Base-by-base conservation (phyloP, 2,329 filamentous ascomycete genomes). In the Ophiosphaerella herpotricha region DNA sequence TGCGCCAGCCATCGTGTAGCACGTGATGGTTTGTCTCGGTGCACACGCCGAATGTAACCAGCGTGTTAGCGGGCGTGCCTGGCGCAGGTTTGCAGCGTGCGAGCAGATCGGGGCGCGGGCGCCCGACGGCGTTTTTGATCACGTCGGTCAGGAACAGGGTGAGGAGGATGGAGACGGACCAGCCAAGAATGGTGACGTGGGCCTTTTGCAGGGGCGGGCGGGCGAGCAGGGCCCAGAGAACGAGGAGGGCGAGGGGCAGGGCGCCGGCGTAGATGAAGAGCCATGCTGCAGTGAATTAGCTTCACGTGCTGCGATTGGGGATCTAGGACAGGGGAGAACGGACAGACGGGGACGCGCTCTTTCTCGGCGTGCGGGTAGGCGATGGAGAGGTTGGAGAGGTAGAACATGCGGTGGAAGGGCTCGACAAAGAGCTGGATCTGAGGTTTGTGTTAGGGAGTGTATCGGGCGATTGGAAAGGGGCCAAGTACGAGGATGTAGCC, bases 341-440 rank as follows among this genome's bases (percentile, higher is more conserved):
- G 79, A 88, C 87, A 71, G 12, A 96, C 85, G 7, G 91, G 81
- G 0, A 99, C 94, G 55, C 91, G 84, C 74, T 99, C 92, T 43
- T 88, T 75, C 48, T 88, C 80, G 18, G 94, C 91, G 74, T 96
- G 89, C 0, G 94, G 94, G 67, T 88, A 97, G 57, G 90, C 87
- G 52, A 97, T 91, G 42, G 85, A 80, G 21, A 89, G 82, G 70
- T 97, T 91, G 70, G 91, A 89, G 55, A 97, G 83, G 57, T 85
- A 89, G 77, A 99, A 97, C 85, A 97, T 89, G 75, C 90, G 91
- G 72, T 97, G 91, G 71, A 97, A 97, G 0, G 94, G 94, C 53
- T 87, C 86, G 62, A 90, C 82, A 58, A 88, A 80, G 63, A 89
- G 77, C 73, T 85, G 80, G 37, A 90, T 80, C 82, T 90, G 67